A percentile compares a stretch with the other conserved stretches of the same genome.
Conservation (phyloP, 163 green algal genomes). For the Scenedesmus sp. region DNA sequence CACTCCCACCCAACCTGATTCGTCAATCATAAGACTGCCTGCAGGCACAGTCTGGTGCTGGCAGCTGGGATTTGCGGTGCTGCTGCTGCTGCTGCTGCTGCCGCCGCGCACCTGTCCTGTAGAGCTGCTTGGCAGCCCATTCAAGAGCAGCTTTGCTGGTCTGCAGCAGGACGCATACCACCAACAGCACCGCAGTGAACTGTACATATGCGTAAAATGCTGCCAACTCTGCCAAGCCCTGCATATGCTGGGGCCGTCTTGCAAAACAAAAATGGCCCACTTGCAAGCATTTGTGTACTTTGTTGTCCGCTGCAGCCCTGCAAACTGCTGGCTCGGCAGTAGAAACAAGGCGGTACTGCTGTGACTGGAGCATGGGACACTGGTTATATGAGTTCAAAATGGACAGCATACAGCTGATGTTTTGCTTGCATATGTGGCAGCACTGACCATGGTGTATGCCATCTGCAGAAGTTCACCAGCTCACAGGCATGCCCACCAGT, state of each 20-base stretch:
- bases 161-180: neutral
- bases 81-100: neutral
- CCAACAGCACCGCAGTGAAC: neutral
- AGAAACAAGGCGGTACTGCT: no score
- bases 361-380: no score
- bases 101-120: neutral
- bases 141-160: neutral
- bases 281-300: no score
- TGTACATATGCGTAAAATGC: neutral
- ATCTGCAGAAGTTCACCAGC: neutral
- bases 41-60: neutral
- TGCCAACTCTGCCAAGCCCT: neutral
- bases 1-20: no score
- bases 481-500: neutral
- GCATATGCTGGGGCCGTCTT: neutral
- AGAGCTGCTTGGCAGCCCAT: slow-evolving; percentile 20
- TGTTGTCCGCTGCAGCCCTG: no score
- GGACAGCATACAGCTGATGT: neutral
- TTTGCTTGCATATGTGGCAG: neutral
- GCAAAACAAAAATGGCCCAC: no score
- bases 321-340: no score
- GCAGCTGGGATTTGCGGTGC: neutral
- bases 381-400: no score
- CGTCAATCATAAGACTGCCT: no score
- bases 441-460: neutral